Evolutionary conservation across 2,329 filamentous ascomycete genomes (phyloP).

Genomic region (Diaporthe caulivora): DNA sequence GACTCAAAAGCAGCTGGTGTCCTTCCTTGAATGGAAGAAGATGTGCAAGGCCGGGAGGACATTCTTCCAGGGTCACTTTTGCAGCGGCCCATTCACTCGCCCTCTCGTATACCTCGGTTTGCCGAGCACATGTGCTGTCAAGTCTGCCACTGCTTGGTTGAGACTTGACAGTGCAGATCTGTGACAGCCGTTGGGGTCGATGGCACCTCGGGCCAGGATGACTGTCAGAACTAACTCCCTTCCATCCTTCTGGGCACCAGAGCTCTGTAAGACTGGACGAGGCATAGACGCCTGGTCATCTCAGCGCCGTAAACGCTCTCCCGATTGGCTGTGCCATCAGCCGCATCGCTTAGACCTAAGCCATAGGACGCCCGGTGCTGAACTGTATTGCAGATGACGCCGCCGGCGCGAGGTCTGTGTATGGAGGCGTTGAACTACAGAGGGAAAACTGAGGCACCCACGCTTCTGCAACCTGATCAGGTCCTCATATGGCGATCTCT

Average conservation of each 20-base stretch:
- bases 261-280: background rate
- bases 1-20: background rate
- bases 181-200: background rate
- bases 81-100: background rate
- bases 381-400: background rate
- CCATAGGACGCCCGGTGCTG: background rate
- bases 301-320: background rate
- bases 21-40: background rate
- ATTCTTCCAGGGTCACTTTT: background rate
- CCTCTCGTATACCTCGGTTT: background rate
- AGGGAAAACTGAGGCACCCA: no score
- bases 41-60: background rate
- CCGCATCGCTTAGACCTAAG: background rate
- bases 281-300: conserved; percentile 16
- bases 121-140: background rate
- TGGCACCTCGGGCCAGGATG: background rate
- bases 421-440: no score
- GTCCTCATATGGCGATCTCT: no score
- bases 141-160: background rate
- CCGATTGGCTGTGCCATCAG: background rate
- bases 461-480: no score
- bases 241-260: background rate
- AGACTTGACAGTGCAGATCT: conserved; percentile 18
- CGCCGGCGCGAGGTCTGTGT: background rate
- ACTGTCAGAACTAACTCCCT: background rate